phyloP scores from a whole-genome alignment of 1,284 basidiomycete species.

The Mycena citricolor region DNA sequence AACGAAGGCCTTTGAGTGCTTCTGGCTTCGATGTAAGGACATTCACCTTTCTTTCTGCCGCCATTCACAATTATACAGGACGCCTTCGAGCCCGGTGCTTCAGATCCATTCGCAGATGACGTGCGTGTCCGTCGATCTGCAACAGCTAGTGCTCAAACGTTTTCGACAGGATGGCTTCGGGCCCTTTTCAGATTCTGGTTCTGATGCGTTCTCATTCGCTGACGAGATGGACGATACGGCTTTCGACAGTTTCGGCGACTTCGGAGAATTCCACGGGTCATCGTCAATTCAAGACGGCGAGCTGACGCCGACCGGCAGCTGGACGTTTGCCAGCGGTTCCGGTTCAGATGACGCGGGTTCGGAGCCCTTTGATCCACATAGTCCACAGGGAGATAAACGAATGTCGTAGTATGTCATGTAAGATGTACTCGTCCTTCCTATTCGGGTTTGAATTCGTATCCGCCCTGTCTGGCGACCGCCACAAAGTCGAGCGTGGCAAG shows the following conservation, averaged over 20 bases:
- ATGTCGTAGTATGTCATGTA: conserved; percentile 18
- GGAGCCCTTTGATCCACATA: conserved; percentile 21
- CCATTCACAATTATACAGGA: conserved; percentile 41
- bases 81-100: conserved; percentile 45
- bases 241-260: conserved; percentile 71
- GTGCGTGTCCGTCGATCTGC: conserved; percentile 35
- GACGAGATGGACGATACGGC: conserved; percentile 61
- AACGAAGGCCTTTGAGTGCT: conserved; percentile 51
- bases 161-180: conserved; percentile 62
- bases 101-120: conserved; percentile 60
- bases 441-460: conserved; percentile 41
- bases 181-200: conserved; percentile 66
- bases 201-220: conserved; percentile 61
- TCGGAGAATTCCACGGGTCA: conserved; percentile 70
- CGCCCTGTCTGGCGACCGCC: conserved; percentile 67
- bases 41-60: conserved; percentile 3
- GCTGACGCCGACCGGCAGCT: conserved; percentile 65
- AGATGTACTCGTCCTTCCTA: conserved; percentile 15
- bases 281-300: conserved; percentile 47
- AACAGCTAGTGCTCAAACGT: conserved; percentile 4
- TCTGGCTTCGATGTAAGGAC: conserved; percentile 59
- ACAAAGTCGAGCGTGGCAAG: conserved; percentile 67
- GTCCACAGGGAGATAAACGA: conserved; percentile 19
- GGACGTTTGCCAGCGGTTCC: conserved; percentile 49
- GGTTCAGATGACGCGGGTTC: conserved; percentile 27